Evolutionary conservation across 805 yeast species (phyloP), one percentile per base, ranked within the genome.

Genomic region (Kregervanrija pseudodelftensis): DNA sequence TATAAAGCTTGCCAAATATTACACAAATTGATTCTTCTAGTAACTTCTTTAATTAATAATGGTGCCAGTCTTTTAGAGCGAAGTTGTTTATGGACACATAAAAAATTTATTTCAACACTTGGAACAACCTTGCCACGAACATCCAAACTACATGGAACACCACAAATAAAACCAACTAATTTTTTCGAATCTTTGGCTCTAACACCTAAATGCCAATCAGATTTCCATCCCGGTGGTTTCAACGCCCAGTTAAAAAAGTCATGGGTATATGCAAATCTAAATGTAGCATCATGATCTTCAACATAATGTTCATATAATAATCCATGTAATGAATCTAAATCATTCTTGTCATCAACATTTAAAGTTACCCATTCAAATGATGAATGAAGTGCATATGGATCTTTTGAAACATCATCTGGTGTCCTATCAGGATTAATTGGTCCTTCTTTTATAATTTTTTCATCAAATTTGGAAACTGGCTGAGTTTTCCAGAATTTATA

Each of bases 401-500:
- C 67, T 40, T 71, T 76, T 5, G 90, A 77, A 35, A 93, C 76
- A 47, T 89, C 89, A 4, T 65, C 84, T 2, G 90, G 80, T 0
- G 79, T 79, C 59, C 86, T 87, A 8, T 56, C 41, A 30, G 57
- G 52, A 54, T 89, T 95, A 51, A 90, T 87, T 8, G 95, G 91
- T 0, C 96, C 96, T 5, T 67, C 72, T 8, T 28, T 22, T 31
- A 30, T 40, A 38, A 83, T 71, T 37, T 69, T 61, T 57, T 83
- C 93, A 59, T 85, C 85, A 50, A 90, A 79, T 30, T 71, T 72
- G 8, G 89, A 76, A 15, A 93, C 98, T 0, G 99, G 99, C 66
- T 93, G 99, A 2, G 99, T 93, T 58, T 85, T 86, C 99, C 99
- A 93, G 67, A 93, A 93, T 67, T 85, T 87, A 70, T 90, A 87